A percentile compares a stretch with the other conserved stretches of the same genome.
phyloP scores from a whole-genome alignment of 2,329 filamentous ascomycete genomes.

The Colletotrichum tropicale region DNA sequence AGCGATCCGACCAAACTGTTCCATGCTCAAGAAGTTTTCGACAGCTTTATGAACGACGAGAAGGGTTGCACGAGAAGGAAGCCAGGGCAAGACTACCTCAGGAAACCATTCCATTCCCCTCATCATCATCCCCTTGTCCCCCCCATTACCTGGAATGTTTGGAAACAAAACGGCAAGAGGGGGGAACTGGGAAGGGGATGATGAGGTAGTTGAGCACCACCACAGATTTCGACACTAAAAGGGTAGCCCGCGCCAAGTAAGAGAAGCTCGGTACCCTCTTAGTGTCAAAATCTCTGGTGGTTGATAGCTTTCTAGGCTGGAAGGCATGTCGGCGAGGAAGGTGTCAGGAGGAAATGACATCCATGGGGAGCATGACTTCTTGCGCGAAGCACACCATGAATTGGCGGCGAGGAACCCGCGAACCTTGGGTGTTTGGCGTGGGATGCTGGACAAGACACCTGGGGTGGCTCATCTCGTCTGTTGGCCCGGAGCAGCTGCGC shows the following conservation, averaged over 20 bases:
- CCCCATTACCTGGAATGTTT: neutral
- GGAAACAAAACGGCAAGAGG: neutral
- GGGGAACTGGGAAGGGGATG: neutral
- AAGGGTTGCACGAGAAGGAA: neutral
- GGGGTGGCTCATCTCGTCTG: too few species aligned
- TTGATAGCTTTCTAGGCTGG: neutral
- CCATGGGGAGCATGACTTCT: neutral
- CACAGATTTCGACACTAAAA: too few species aligned
- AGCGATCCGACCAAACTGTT: neutral
- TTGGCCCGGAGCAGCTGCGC: neutral
- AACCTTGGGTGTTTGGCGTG: too few species aligned
- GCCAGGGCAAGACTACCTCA: neutral
- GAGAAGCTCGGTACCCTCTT: neutral
- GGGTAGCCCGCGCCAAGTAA: neutral
- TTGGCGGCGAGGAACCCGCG: neutral
- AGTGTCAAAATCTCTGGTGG: neutral
- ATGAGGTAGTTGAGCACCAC: neutral
- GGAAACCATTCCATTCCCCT: neutral
- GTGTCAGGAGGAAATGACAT: neutral
- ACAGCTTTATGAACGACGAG: neutral
- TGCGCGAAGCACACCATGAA: neutral
- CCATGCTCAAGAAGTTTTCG: neutral
- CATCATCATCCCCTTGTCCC: neutral
- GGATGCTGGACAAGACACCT: too few species aligned
- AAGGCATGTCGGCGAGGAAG: neutral